phyloP scores from a whole-genome alignment of 106 monocot genomes.

The Apostasia shenzhenica region DNA sequence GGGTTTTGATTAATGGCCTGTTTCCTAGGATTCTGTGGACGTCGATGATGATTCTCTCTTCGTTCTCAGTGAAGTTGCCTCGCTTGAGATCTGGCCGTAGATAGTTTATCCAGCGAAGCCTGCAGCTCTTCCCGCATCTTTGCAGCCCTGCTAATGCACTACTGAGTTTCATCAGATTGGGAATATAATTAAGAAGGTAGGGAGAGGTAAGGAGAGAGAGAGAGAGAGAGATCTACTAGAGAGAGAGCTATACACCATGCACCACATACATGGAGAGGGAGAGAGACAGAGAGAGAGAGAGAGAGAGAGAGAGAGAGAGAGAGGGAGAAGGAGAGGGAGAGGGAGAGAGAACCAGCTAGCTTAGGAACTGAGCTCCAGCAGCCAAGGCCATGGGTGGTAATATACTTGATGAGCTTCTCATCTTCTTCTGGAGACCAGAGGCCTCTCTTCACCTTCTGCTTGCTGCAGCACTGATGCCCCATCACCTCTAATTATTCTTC shows the following conservation, averaged over 20 bases:
- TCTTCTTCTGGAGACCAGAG: constrained; percentile 45
- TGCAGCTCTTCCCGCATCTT: constrained; percentile 55
- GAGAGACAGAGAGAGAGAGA: constrained; percentile 7
- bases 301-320: constrained; percentile 3
- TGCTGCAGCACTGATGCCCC: constrained; percentile 85
- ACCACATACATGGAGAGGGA: neutral
- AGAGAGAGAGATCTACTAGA: too few species aligned
- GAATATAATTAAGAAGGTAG: too few species aligned
- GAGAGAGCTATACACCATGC: too few species aligned
- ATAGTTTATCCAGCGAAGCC: too few species aligned
- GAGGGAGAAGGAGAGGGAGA: constrained; percentile 8
- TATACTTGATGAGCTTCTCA: constrained; percentile 31
- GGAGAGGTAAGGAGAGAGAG: too few species aligned
- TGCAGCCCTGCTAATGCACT: neutral
- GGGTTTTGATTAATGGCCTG: constrained; percentile 18
- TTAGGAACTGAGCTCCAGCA: constrained; percentile 78
- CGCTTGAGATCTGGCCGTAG: constrained; percentile 51
- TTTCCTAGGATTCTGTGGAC: constrained; percentile 78
- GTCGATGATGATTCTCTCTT: constrained; percentile 71
- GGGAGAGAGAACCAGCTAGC: constrained; percentile 35
- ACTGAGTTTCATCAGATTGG: too few species aligned
- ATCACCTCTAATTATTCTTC: constrained; percentile 6
- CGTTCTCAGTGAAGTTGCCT: constrained; percentile 53
- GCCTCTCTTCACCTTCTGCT: constrained; percentile 76
- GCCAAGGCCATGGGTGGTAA: constrained; percentile 61